A percentile compares a stretch with the other conserved stretches of the same genome.
phyloP scores from a whole-genome alignment of 164 flowering plant genomes.

The Vitis cinerea region DNA sequence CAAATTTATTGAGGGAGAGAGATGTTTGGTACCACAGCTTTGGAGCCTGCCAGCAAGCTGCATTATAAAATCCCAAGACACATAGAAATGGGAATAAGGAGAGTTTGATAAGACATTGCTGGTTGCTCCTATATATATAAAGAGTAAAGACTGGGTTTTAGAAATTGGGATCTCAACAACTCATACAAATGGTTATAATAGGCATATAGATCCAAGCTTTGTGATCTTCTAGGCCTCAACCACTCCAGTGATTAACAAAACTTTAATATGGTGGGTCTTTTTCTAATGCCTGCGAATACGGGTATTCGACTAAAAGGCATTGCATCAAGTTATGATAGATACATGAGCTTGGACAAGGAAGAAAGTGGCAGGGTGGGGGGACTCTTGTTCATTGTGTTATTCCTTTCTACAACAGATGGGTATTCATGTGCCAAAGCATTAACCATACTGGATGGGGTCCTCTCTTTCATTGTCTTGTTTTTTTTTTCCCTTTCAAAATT shows the following conservation, averaged over 20 bases:
- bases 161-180: too few species aligned
- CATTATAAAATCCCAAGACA: too few species aligned
- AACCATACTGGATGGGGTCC: background rate
- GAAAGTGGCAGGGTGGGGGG: background rate
- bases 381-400: background rate
- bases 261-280: constrained; percentile 1
- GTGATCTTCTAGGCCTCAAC: constrained; percentile 7
- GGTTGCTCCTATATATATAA: too few species aligned
- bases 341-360: constrained; percentile 12
- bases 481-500: too few species aligned
- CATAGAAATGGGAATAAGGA: too few species aligned
- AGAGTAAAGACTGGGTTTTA: too few species aligned
- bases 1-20: too few species aligned
- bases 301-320: constrained; percentile 2
- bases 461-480: too few species aligned
- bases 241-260: background rate
- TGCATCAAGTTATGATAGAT: constrained; percentile 11
- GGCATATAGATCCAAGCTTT: background rate
- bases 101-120: too few species aligned
- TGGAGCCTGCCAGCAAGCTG: too few species aligned
- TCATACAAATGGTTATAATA: too few species aligned
- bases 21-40: too few species aligned
- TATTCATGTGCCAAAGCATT: background rate
- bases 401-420: constrained; percentile 2
- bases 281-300: background rate